Conservation (phyloP, 2,329 filamentous ascomycete genomes). For the Pyrenochaeta sp. region DNA sequence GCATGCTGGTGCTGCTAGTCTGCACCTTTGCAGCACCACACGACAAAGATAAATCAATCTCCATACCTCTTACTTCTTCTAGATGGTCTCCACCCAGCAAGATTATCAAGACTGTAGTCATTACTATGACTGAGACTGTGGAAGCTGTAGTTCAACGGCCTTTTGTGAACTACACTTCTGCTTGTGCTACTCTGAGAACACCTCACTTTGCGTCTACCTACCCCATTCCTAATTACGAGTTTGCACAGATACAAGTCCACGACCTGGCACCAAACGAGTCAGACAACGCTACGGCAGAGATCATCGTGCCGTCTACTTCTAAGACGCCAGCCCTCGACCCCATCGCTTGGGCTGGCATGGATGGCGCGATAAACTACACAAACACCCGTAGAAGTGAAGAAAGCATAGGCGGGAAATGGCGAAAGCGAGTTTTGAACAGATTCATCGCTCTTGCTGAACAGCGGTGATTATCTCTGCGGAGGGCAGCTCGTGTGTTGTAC, state of each 20-base stretch:
- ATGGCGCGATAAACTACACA: neutral
- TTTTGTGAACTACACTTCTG: neutral
- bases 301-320: neutral
- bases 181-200: neutral
- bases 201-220: neutral
- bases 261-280: neutral
- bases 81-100: too few relatives aligned
- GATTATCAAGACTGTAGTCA: neutral
- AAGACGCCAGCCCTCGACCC: neutral
- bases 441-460: neutral
- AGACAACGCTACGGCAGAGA: neutral
- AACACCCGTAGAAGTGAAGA: neutral
- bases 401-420: neutral
- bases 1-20: neutral
- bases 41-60: neutral
- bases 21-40: neutral
- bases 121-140: slow-evolving; percentile 2
- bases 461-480: too few relatives aligned
- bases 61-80: neutral
- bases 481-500: too few relatives aligned
- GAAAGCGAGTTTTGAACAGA: neutral
- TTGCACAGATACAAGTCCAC: too few relatives aligned
- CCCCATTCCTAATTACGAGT: too few relatives aligned
- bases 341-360: neutral
- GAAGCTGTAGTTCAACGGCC: neutral